These are phyloP conservation scores for Venturia carpophila DNA, from an alignment of 2,329 filamentous ascomycete genomes.

Conservation along the genomic window DNA sequence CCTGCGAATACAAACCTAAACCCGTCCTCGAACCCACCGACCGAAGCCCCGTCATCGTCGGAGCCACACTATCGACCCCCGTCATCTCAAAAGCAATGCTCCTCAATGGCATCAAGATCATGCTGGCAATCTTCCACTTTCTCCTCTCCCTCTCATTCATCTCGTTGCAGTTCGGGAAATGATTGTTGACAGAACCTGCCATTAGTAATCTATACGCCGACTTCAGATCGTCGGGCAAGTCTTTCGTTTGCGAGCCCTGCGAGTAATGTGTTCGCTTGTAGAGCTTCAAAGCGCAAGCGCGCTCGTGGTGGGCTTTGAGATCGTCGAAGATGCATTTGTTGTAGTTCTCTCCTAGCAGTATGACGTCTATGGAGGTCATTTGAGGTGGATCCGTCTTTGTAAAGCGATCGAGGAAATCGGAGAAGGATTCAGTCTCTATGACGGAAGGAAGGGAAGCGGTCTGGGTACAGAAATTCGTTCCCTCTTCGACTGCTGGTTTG, in stretches of 20 bases:
- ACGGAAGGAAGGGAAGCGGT: not conserved
- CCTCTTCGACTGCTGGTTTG: not conserved
- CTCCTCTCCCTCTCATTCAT: not conserved
- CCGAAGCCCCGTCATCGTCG: not conserved
- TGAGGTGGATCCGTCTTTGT: not conserved
- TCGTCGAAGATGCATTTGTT: not conserved
- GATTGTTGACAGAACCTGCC: not conserved
- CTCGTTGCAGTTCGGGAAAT: not conserved
- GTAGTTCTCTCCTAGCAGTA: not conserved
- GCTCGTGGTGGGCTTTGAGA: constrained; percentile 4
- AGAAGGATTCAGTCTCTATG: not conserved
- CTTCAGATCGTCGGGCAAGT: not conserved
- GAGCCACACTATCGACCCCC: not conserved
- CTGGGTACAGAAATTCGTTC: not conserved
- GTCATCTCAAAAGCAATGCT: constrained; percentile 1
- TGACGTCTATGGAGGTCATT: not conserved
- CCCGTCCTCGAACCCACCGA: too few relatives aligned
- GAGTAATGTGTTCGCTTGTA: constrained; percentile 2
- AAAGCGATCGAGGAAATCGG: not conserved
- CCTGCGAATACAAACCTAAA: not conserved
- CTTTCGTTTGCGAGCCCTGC: not conserved
- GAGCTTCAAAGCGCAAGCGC: not conserved
- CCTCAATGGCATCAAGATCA: not conserved
- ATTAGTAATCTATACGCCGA: not conserved
- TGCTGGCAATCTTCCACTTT: not conserved